Evolutionary conservation across 805 yeast genomes (phyloP), one percentile per base, ranked within the genome.

Genomic region (Wickerhamiella occidentalis): DNA sequence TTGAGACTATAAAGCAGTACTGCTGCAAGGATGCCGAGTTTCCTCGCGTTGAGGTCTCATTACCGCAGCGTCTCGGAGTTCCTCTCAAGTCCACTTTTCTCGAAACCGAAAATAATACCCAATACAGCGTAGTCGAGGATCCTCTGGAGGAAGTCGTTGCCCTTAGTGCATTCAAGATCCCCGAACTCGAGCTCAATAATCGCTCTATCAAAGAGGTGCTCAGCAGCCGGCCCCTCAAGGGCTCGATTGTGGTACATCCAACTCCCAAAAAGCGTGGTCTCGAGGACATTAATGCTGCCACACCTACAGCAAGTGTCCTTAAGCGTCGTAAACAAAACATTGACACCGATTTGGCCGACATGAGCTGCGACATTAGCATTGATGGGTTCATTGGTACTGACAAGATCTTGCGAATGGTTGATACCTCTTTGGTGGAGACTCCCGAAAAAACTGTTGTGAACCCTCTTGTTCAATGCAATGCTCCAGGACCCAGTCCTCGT

Each of bases 331-430:
- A 35, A n/a, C 37, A 30, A 13, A 38, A 19, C 9, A 40, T 30
- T 2, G 28, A 23, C 18, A 36, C 28, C n/a, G 40, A 45, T 17
- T 11, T 29, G 23, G 38, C 40, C 29, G 47, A 45, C 21, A 45
- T 45, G 23, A 33, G 40, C 17, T 36, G 33, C 18, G 47, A 45
- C 15, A 35, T 45, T 17, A 33, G 40, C 3, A 28, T 35, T 9
- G 52, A 46, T 6, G 50, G 47, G 18, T 59, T 58, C 15, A 61
- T 60, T 18, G 48, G 49, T 35, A 59, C 66, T 18, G 64, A 63
- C 47, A 55, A 61, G 29, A 62, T 66, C 19, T 55, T 66, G 47
- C 51, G 69, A 15, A 59, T 66, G 61, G 66, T 66, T 7, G 69
- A 66, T 47, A 58, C 60, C 13, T 61, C 67, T 23, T 55, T 66